Base-by-base conservation (phyloP, 164 flowering plant species). In the Chimonanthus praecox region DNA sequence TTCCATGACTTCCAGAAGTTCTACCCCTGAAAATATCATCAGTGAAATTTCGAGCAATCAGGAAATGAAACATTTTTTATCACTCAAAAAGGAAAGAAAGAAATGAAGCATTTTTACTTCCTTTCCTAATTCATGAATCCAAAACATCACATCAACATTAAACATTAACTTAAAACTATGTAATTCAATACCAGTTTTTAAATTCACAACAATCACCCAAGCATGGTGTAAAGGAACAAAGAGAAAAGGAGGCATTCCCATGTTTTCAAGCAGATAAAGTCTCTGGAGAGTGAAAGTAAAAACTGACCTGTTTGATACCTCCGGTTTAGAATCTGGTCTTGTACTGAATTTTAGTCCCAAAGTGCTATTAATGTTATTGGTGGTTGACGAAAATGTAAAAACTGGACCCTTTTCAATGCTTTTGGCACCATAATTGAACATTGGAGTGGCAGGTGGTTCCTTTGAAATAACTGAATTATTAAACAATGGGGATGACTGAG, bases 261-360 rank as follows among this genome's bases (percentile, higher is more conserved):
- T 11, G 60, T 54, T 54, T 11, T 54, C 16, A 0, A 54, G 60
- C 60, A 54, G 60, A 54, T 54, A 54, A 13, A 9, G 16, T 54
- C 60, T 54, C 60, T 33, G 33, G 33, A 33, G 33, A 33, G 33
- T 10, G 16, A 10, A 10, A 54, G 20, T 16, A 16, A 13, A 71
- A 49, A 70, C 81, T 73, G 18, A 87, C 88, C 87, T 85, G 83
- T 75, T 83, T 64, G 16, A 62, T 61, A 47, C 44, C 68, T 70
- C 75, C 49, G 51, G 45, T 18, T 73, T 81, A 9, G 73, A n/a
- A 33, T 67, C 66, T 15, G 67, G 63, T 10, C 16, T 64, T 67
- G 71, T 72, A 74, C 71, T 75, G 70, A 63, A 70, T 51, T 73
- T 75, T 4, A 33, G 0, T 51, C 54, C 76, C 8, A 70, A 46